These are phyloP conservation scores for Penstemon davidsonii DNA, from an alignment of 257 asterid genomes.

Conservation along the genomic window DNA sequence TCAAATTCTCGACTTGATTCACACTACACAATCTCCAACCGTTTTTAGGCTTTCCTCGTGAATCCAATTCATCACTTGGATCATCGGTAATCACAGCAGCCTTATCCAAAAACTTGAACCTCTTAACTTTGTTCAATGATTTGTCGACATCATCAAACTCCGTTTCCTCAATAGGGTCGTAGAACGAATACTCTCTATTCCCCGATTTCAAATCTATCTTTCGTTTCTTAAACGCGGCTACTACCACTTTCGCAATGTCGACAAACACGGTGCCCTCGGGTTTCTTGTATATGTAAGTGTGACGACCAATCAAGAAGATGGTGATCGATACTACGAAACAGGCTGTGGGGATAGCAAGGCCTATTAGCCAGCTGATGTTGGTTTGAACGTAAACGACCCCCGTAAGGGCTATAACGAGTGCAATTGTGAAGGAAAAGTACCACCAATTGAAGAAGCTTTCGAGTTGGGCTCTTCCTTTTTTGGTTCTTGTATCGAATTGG, in stretches of 20 bases:
- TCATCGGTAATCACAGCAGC: constrained; percentile 52
- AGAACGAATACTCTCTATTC: constrained; percentile 16
- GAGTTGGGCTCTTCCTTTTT: constrained; percentile 61
- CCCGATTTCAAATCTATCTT: constrained; percentile 21
- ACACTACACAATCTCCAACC: constrained; percentile 68
- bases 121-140: not conserved
- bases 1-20: constrained; percentile 58
- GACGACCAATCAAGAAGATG: constrained; percentile 59
- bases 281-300: constrained; percentile 40
- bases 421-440: constrained; percentile 78
- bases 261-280: constrained; percentile 58
- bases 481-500: constrained; percentile 71
- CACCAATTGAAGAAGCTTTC: constrained; percentile 90
- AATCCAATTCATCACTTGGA: constrained; percentile 40
- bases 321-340: constrained; percentile 57
- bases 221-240: constrained; percentile 51
- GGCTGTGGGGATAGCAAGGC: constrained; percentile 71
- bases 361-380: constrained; percentile 68
- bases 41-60: constrained; percentile 37
- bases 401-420: constrained; percentile 66
- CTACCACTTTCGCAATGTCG: constrained; percentile 56
- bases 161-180: constrained; percentile 33
- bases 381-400: constrained; percentile 75
- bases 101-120: constrained; percentile 52
- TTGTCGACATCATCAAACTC: not conserved